Evolutionary conservation across 2,329 filamentous ascomycete genomes (phyloP).

Genomic region (Pseudocercospora fuligena): DNA sequence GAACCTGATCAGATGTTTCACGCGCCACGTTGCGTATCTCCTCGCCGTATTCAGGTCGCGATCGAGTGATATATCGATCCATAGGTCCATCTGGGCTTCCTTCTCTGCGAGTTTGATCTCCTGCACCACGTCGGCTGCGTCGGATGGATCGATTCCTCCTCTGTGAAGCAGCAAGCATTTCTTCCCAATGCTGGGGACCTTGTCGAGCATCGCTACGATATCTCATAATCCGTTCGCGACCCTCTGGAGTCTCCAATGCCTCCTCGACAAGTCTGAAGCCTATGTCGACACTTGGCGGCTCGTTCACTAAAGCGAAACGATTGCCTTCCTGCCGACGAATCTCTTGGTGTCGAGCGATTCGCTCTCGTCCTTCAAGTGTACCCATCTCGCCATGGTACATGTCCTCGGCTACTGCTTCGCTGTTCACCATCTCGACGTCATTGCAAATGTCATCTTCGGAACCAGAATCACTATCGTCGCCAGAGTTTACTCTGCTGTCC

Average conservation of each 20-base stretch:
- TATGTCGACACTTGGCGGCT: constrained; percentile 35
- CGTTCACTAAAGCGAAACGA: constrained; percentile 32
- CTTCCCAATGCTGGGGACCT: constrained; percentile 12
- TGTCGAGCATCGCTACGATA: constrained; percentile 23
- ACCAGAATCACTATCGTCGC: constrained; percentile 49
- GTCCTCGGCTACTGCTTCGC: constrained; percentile 36
- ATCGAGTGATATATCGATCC: not conserved
- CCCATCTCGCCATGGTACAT: constrained; percentile 37
- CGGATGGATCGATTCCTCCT: not conserved
- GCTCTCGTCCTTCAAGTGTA: constrained; percentile 32
- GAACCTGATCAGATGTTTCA: constrained; percentile 28
- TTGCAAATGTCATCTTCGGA: constrained; percentile 55
- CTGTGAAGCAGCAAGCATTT: constrained; percentile 18
- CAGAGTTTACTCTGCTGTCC: constrained; percentile 37
- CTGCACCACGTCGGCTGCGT: not conserved
- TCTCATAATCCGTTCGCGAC: constrained; percentile 33
- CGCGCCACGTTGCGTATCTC: constrained; percentile 21
- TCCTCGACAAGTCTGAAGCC: constrained; percentile 41
- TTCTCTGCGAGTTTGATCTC: not conserved
- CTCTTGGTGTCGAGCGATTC: constrained; percentile 37
- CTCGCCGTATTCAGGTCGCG: constrained; percentile 21
- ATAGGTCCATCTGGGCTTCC: constrained; percentile 1
- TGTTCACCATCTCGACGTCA: constrained; percentile 35
- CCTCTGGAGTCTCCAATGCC: constrained; percentile 35
- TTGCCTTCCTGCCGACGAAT: constrained; percentile 40